Conservation (phyloP, 2,329 filamentous ascomycete genomes). For the Pezicula carpinea region DNA sequence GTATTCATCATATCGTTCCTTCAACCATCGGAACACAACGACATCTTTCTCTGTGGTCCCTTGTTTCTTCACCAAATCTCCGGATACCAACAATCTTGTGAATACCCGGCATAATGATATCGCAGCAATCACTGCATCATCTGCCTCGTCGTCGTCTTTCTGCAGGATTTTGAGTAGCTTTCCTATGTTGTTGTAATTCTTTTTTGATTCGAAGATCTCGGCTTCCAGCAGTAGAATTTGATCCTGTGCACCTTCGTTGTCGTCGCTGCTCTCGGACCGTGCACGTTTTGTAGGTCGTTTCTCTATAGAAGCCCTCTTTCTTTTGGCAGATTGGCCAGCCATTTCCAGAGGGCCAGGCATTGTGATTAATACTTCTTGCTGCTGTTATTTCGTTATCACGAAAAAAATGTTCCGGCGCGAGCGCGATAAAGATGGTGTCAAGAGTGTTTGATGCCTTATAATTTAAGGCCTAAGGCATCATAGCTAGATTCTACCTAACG, state of each 20-base stretch:
- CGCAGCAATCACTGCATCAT: slow-evolving; percentile 61
- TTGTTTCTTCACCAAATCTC: slow-evolving; percentile 62
- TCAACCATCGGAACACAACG: slow-evolving; percentile 74
- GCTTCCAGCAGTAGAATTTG: slow-evolving; percentile 72
- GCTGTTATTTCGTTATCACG: neutral
- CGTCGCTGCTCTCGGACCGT: slow-evolving; percentile 37
- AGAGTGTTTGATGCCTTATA: neutral
- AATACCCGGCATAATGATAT: slow-evolving; percentile 86
- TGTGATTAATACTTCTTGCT: slow-evolving; percentile 6
- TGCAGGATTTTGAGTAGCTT: slow-evolving; percentile 60
- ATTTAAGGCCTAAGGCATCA: neutral
- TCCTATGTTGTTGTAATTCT: slow-evolving; percentile 88
- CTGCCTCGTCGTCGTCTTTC: slow-evolving; percentile 43
- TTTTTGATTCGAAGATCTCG: slow-evolving; percentile 78
- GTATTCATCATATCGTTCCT: slow-evolving; percentile 68
- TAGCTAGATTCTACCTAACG: neutral
- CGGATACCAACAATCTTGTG: slow-evolving; percentile 71
- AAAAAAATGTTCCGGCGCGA: no score
- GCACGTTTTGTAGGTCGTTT: slow-evolving; percentile 40
- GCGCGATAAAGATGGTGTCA: neutral
- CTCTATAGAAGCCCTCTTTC: slow-evolving; percentile 48
- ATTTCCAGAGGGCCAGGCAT: slow-evolving; percentile 21
- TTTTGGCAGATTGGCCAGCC: slow-evolving; percentile 23
- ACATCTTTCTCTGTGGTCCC: slow-evolving; percentile 66
- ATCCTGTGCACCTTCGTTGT: slow-evolving; percentile 49